A percentile compares a stretch with the other conserved stretches of the same genome.
phyloP scores from a whole-genome alignment of 371 early-diverging fungal species.

The Mucor saturninus region DNA sequence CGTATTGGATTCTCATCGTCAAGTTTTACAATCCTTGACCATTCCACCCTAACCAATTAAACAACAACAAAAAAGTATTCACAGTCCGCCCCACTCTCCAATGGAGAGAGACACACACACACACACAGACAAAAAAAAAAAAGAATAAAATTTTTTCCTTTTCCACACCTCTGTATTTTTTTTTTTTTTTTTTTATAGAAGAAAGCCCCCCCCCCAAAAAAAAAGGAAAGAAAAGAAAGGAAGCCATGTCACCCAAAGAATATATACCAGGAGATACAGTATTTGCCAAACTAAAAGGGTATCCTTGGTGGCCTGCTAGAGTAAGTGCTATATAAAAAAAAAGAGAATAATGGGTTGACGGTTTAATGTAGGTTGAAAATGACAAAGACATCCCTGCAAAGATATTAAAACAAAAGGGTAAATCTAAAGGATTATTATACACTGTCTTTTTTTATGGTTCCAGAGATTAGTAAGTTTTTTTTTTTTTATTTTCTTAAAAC shows the following conservation, averaged over 20 bases:
- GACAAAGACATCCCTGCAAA: slow-evolving; percentile 53
- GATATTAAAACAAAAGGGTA: slow-evolving; percentile 57
- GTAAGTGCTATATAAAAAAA: slow-evolving; percentile 39
- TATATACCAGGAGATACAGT: slow-evolving; percentile 62
- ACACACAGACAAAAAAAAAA: too few species aligned
- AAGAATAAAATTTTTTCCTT: slow-evolving; percentile 12
- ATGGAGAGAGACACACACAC: too few species aligned
- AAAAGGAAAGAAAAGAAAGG: neutral
- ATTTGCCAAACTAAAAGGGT: slow-evolving; percentile 73
- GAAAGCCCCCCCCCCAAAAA: neutral
- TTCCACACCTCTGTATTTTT: slow-evolving; percentile 4
- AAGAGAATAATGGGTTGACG: too few species aligned
- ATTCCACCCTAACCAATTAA: neutral
- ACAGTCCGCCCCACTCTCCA: too few species aligned
- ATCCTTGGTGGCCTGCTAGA: slow-evolving; percentile 77
- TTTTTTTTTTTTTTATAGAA: slow-evolving; percentile 11
- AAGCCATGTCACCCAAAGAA: slow-evolving; percentile 23
- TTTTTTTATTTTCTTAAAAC: slow-evolving; percentile 6
- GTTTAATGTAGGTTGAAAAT: slow-evolving; percentile 47
- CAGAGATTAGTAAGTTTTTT: slow-evolving; percentile 63
- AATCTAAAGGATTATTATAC: slow-evolving; percentile 52
- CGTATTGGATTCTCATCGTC: slow-evolving; percentile 38
- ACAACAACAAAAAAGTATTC: neutral
- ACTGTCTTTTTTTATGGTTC: slow-evolving; percentile 69
- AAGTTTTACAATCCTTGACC: slow-evolving; percentile 14